Evolutionary conservation across 805 yeast genomes (phyloP).

Genomic region (Vanderwaltozyma tropicalis): DNA sequence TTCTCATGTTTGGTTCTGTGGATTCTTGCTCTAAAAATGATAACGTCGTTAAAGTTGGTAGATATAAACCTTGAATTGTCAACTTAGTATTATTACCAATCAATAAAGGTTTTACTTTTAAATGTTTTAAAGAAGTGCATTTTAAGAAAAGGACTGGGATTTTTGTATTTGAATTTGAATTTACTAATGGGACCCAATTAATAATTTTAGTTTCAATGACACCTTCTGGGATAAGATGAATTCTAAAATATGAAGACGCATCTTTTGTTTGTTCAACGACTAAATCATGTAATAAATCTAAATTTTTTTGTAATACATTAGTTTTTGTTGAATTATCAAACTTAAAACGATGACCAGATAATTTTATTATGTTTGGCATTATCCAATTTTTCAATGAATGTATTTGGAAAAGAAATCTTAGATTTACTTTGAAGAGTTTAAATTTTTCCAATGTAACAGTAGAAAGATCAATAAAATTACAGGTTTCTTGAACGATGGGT

Average conservation of each 20-base stretch:
- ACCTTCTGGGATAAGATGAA: constrained; percentile 17
- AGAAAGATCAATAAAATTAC: constrained; percentile 17
- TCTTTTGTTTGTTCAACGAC: constrained; percentile 14
- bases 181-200: constrained; percentile 18
- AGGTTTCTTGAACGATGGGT: constrained; percentile 7
- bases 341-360: constrained; percentile 21
- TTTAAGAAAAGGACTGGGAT: constrained; percentile 17
- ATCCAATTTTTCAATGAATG: constrained; percentile 22
- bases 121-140: constrained; percentile 9
- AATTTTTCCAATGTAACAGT: constrained; percentile 11
- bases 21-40: constrained; percentile 3
- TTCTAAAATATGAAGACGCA: constrained; percentile 18
- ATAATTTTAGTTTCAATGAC: constrained; percentile 10
- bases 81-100: constrained; percentile 5
- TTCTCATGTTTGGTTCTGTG: background rate
- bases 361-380: constrained; percentile 11
- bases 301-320: constrained; percentile 8
- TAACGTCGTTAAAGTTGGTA: constrained; percentile 10
- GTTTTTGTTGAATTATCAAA: too few species aligned
- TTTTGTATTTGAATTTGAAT: background rate
- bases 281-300: constrained; percentile 11
- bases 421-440: constrained; percentile 4
- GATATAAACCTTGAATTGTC: constrained; percentile 16
- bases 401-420: constrained; percentile 12
- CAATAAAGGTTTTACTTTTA: constrained; percentile 11